These are phyloP conservation scores for Teunomyces lycoperdinae DNA, from an alignment of 805 yeast species.

Conservation along the genomic window DNA sequence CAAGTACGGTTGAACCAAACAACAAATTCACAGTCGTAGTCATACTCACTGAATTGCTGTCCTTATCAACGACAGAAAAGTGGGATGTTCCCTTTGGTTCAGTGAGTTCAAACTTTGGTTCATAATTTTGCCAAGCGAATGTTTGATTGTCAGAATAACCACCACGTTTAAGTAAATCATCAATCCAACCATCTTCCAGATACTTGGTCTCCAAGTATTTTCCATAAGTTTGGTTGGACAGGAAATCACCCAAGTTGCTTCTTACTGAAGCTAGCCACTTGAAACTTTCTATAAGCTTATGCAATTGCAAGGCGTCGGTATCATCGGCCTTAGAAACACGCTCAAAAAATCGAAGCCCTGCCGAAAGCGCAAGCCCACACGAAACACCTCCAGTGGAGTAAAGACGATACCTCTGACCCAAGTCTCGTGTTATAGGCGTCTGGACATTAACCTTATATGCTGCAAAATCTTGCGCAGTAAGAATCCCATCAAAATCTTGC, in stretches of 20 bases:
- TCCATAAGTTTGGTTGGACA: slow-evolving; percentile 22
- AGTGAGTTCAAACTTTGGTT: slow-evolving; percentile 72
- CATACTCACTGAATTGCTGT: slow-evolving; percentile 77
- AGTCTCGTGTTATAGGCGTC: slow-evolving; percentile 19
- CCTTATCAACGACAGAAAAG: slow-evolving; percentile 70
- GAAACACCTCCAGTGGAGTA: slow-evolving; percentile 66
- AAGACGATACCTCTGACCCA: slow-evolving; percentile 20
- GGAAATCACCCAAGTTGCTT: slow-evolving; percentile 75
- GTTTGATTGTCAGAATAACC: slow-evolving; percentile 59
- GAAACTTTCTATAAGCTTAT: slow-evolving; percentile 78
- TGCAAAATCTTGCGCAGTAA: slow-evolving; percentile 63
- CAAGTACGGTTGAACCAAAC: slow-evolving; percentile 83
- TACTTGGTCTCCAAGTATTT: slow-evolving; percentile 38
- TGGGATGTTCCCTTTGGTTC: slow-evolving; percentile 93
- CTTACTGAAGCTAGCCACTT: slow-evolving; percentile 91
- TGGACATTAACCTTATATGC: slow-evolving; percentile 53
- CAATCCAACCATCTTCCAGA: slow-evolving; percentile 56
- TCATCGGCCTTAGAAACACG: slow-evolving; percentile 21
- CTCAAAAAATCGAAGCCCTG: slow-evolving; percentile 70
- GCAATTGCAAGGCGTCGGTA: slow-evolving; percentile 43
- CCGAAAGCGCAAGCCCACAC: slow-evolving; percentile 76
- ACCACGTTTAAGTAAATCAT: slow-evolving; percentile 34
- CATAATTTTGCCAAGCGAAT: slow-evolving; percentile 65
- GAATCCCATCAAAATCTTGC: slow-evolving; percentile 61
- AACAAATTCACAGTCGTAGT: slow-evolving; percentile 84